These are phyloP conservation scores for Verticillium dahliae DNA, from an alignment of 2,329 filamentous ascomycete species.

Conservation along the genomic window DNA sequence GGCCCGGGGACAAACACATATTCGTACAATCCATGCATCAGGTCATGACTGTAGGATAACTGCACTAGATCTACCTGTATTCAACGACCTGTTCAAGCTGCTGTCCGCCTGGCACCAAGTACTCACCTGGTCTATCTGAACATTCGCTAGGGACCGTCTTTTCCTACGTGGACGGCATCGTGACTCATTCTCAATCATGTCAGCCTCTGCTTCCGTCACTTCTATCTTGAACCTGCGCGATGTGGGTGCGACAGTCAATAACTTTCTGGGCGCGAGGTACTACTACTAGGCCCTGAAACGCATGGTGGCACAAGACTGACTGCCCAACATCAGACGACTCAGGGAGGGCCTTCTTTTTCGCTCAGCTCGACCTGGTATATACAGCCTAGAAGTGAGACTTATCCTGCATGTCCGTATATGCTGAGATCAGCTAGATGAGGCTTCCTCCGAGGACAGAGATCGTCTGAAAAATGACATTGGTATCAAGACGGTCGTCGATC, in stretches of 20 bases:
- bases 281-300: background rate
- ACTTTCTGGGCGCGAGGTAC: conserved; percentile 43
- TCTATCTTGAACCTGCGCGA: conserved; percentile 69
- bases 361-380: conserved; percentile 54
- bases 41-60: background rate
- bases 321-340: conserved; percentile 29
- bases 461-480: conserved; percentile 52
- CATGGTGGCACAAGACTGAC: background rate
- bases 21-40: background rate
- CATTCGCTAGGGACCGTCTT: background rate
- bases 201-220: conserved; percentile 3
- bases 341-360: conserved; percentile 61
- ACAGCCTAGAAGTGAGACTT: background rate
- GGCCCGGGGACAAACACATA: background rate
- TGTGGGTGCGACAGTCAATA: conserved; percentile 62
- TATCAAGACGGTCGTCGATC: conserved; percentile 69
- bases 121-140: background rate
- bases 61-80: background rate
- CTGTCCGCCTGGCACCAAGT: background rate
- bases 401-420: background rate
- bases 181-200: background rate
- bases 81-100: background rate
- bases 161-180: background rate
- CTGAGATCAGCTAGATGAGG: conserved; percentile 50
- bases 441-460: conserved; percentile 57